Conservation (phyloP, 345 rosid species). For the Clausena lansium region DNA sequence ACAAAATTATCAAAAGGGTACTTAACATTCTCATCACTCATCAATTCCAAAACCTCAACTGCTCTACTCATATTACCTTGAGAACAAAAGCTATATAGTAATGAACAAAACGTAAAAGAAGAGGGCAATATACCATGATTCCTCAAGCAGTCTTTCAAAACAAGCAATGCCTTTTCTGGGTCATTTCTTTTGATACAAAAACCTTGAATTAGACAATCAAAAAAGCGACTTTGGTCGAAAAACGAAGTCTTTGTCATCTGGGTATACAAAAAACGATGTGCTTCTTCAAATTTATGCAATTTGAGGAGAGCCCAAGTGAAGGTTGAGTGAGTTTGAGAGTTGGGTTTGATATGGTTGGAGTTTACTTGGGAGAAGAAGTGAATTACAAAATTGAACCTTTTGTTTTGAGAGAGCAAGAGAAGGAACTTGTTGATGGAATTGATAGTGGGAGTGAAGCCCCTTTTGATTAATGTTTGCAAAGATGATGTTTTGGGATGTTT, state of each 20-base stretch:
- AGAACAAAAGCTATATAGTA: slow-evolving; percentile 50
- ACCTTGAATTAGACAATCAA: slow-evolving; percentile 61
- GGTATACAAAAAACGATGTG: slow-evolving; percentile 45
- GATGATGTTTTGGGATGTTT: background rate
- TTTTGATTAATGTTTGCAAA: slow-evolving; percentile 44
- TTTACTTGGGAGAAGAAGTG: slow-evolving; percentile 37
- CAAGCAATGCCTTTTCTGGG: slow-evolving; percentile 45
- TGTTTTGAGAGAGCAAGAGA: slow-evolving; percentile 37
- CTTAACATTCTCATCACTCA: slow-evolving; percentile 40
- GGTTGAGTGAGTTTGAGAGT: slow-evolving; percentile 42
- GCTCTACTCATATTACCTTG: slow-evolving; percentile 55
- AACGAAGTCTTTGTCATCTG: slow-evolving; percentile 35
- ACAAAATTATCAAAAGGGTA: slow-evolving; percentile 72
- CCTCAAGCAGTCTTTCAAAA: slow-evolving; percentile 46
- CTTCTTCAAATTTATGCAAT: slow-evolving; percentile 56
- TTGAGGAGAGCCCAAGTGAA: slow-evolving; percentile 51
- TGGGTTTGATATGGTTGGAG: slow-evolving; percentile 29
- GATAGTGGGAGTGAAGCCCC: slow-evolving; percentile 50
- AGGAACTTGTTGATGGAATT: slow-evolving; percentile 44
- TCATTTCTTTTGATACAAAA: slow-evolving; percentile 36
- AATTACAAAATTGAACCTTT: slow-evolving; percentile 25
- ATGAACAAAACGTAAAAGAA: slow-evolving; percentile 49
- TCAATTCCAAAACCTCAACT: slow-evolving; percentile 61
- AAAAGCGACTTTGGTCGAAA: slow-evolving; percentile 29
- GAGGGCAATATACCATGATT: slow-evolving; percentile 57